Conservation (phyloP, 1,284 basidiomycete genomes). For the Moesziomyces parantarcticus region DNA sequence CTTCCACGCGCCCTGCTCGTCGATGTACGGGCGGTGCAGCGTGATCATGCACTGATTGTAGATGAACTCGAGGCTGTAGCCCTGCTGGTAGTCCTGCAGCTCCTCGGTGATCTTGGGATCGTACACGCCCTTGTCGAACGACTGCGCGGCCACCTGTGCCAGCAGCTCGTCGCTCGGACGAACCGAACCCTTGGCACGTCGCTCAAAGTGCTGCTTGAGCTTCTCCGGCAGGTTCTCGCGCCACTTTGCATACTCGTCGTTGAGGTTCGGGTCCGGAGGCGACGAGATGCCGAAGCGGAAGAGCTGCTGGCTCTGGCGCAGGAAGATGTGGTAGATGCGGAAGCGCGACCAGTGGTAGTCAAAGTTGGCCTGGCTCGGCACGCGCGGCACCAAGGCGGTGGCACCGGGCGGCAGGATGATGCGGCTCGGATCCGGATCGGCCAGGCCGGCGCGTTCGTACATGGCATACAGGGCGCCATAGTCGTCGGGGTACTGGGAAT, state of each 20-base stretch:
- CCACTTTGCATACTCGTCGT: conserved; percentile 49
- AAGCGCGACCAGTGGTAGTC: conserved; percentile 55
- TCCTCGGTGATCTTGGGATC: conserved; percentile 44
- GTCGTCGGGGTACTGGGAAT: conserved; percentile 58
- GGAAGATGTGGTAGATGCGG: conserved; percentile 50
- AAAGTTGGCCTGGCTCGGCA: conserved; percentile 42
- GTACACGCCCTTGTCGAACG: conserved; percentile 32
- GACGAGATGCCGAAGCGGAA: conserved; percentile 54
- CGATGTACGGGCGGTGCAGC: conserved; percentile 56
- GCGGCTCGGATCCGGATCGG: conserved; percentile 36
- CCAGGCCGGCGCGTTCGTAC: conserved; percentile 49
- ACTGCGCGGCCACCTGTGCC: conserved; percentile 26
- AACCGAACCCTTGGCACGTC: conserved; percentile 32
- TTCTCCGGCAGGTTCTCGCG: conserved; percentile 45
- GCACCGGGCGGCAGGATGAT: conserved; percentile 47
- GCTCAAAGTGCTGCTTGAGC: conserved; percentile 45
- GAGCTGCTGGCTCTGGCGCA: conserved; percentile 50
- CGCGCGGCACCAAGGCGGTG: conserved; percentile 39
- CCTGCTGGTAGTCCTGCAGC: conserved; percentile 50
- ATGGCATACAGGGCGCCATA: conserved; percentile 42
- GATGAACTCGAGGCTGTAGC: conserved; percentile 50
- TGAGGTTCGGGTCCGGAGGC: conserved; percentile 41
- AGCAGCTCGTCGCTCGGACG: conserved; percentile 33
- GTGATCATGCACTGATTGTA: conserved; percentile 53
- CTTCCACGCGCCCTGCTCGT: conserved; percentile 53